Conservation (phyloP, 2,329 filamentous ascomycete genomes). For the Aulographum hederae region DNA sequence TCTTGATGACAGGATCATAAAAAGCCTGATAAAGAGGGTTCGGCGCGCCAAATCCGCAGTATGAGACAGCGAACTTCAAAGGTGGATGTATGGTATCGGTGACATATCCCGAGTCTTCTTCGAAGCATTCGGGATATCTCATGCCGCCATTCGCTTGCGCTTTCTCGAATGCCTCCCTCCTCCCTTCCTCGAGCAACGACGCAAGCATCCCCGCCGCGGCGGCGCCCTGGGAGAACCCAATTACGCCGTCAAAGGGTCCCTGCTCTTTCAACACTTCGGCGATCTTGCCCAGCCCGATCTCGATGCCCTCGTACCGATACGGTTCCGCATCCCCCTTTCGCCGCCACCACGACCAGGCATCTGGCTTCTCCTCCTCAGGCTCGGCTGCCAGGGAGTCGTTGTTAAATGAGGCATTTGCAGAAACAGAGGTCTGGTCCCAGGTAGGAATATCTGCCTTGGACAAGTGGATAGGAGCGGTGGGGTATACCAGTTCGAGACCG, state of each 20-base stretch:
- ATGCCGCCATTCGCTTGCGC: constrained; percentile 24
- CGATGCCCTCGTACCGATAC: constrained; percentile 45
- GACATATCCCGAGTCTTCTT: constrained; percentile 14
- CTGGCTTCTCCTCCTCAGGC: constrained; percentile 29
- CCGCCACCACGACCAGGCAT: constrained; percentile 74
- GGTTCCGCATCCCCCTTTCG: constrained; percentile 41
- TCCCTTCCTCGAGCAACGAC: constrained; percentile 44
- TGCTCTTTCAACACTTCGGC: constrained; percentile 42
- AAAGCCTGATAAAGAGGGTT: constrained; percentile 43
- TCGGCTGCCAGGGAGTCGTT: constrained; percentile 8
- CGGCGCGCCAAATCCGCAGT: constrained; percentile 58
- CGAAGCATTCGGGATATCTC: constrained; percentile 32
- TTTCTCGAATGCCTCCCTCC: constrained; percentile 28
- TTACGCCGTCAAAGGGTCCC: constrained; percentile 56
- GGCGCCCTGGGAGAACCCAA: constrained; percentile 72
- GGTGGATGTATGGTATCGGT: constrained; percentile 28
- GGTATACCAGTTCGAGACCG: constrained; percentile 26
- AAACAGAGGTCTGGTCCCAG: constrained; percentile 37
- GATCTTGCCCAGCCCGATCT: constrained; percentile 46
- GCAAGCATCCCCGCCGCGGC: constrained; percentile 56
- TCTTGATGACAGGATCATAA: constrained; percentile 57
- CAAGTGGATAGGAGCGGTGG: constrained; percentile 25
- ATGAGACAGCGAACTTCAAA: constrained; percentile 54
- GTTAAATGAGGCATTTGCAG: constrained; percentile 8
- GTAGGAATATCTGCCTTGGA: constrained; percentile 34